Percentiles rank a stretch among this genome's conserved stretches.
Evolutionary conservation across 2,329 filamentous ascomycete genomes (phyloP).

Genomic region (Niveomyces coronatus): DNA sequence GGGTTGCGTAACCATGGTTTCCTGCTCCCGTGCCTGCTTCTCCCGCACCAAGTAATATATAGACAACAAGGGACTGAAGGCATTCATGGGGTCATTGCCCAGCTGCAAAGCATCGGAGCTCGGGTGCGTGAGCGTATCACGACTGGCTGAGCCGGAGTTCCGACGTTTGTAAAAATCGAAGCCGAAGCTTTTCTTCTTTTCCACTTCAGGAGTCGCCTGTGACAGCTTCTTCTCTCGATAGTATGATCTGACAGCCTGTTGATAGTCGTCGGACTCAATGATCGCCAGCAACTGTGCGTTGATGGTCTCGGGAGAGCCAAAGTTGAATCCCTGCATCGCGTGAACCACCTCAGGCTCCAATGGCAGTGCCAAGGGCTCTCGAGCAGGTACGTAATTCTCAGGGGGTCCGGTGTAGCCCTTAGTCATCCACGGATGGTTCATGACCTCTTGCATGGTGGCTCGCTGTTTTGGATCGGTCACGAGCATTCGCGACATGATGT

Average conservation of each 20-base stretch:
- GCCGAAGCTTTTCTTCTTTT: constrained; percentile 75
- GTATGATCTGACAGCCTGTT: constrained; percentile 64
- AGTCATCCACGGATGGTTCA: constrained; percentile 91
- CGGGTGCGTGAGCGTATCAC: constrained; percentile 75
- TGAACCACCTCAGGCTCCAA: constrained; percentile 75
- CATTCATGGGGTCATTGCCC: constrained; percentile 81
- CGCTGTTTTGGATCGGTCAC: constrained; percentile 86
- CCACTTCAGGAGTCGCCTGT: constrained; percentile 51
- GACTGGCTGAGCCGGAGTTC: constrained; percentile 70
- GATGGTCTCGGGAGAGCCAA: constrained; percentile 79
- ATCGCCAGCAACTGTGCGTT: constrained; percentile 69
- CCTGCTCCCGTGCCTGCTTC: constrained; percentile 72
- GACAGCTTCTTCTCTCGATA: constrained; percentile 55
- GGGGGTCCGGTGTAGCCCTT: constrained; percentile 82
- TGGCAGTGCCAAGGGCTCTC: constrained; percentile 77
- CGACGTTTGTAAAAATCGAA: constrained; percentile 97
- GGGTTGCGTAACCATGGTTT: constrained; percentile 26
- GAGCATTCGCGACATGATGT: constrained; percentile 88
- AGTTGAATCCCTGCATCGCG: constrained; percentile 97
- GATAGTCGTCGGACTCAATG: constrained; percentile 92
- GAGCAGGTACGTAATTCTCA: constrained; percentile 75
- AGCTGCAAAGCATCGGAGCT: constrained; percentile 77
- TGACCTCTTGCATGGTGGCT: constrained; percentile 80
- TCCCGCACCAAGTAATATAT: constrained; percentile 95
- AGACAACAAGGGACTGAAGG: constrained; percentile 83